Percentiles rank a stretch among this genome's conserved stretches.
Evolutionary conservation across 1,139 yeast genomes (phyloP).

Genomic region (Entelexis paramagnoliae): DNA sequence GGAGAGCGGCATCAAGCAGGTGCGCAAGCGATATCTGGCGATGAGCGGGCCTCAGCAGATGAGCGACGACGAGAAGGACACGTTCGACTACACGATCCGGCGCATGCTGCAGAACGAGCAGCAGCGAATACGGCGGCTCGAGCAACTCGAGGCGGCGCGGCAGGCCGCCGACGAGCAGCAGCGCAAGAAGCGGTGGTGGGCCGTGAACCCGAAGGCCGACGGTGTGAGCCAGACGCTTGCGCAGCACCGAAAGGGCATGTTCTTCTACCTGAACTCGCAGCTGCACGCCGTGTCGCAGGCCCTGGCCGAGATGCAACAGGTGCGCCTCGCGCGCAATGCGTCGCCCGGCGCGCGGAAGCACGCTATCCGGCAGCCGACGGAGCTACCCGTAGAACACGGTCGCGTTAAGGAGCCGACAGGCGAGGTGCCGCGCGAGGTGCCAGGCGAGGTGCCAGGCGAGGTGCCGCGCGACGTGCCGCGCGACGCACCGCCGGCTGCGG

Average conservation of each 20-base stretch:
- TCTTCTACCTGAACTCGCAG: constrained; percentile 29
- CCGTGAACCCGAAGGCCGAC: constrained; percentile 25
- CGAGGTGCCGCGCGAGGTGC: background rate
- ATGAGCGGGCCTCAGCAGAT: constrained; percentile 24
- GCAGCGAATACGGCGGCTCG: constrained; percentile 34
- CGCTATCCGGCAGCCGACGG: background rate
- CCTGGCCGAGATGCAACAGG: constrained; percentile 34
- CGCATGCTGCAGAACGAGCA: constrained; percentile 32
- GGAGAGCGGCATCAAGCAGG: constrained; percentile 15
- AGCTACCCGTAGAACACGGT: background rate
- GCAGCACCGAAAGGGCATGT: constrained; percentile 32
- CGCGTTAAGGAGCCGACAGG: background rate
- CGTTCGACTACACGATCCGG: constrained; percentile 35
- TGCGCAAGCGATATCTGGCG: constrained; percentile 31
- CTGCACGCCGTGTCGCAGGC: constrained; percentile 30
- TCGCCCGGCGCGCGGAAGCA: background rate
- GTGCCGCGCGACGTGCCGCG: background rate
- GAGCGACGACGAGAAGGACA: constrained; percentile 35
- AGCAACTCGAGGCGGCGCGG: constrained; percentile 29
- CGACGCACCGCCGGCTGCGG: background rate
- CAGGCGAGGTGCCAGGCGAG: background rate
- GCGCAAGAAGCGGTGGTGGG: constrained; percentile 19
- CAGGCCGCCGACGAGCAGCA: constrained; percentile 17
- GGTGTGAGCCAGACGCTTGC: constrained; percentile 27
- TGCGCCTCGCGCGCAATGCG: constrained; percentile 30